phyloP scores from a whole-genome alignment of 306 rosid species.

The Pyrus bretschneideri region DNA sequence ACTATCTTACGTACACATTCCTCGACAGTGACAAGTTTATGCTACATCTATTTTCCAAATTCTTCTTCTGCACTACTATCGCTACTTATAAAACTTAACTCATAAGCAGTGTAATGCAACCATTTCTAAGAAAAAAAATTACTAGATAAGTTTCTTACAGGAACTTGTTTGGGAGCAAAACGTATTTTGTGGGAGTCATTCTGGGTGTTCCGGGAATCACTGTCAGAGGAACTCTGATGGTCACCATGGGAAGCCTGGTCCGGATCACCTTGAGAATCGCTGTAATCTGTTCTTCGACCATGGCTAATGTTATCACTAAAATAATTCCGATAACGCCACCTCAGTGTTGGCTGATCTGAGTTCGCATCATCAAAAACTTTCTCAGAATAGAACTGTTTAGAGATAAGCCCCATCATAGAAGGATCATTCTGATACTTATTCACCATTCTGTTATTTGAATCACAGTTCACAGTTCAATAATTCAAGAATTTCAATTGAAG shows the following conservation, averaged over 20 bases:
- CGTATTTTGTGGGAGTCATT: slow-evolving; percentile 21
- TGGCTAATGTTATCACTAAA: slow-evolving; percentile 39
- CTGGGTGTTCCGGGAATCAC: slow-evolving; percentile 2
- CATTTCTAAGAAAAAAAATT: not conserved
- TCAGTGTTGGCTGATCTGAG: slow-evolving; percentile 45
- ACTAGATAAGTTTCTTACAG: slow-evolving; percentile 35
- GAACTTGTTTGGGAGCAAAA: slow-evolving; percentile 29
- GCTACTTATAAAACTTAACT: not conserved
- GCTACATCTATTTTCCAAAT: not conserved
- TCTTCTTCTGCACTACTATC: not conserved
- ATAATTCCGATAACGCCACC: slow-evolving; percentile 78
- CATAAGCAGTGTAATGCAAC: not conserved
- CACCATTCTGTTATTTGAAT: slow-evolving; percentile 51
- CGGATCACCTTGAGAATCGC: slow-evolving; percentile 24
- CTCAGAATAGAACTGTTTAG: slow-evolving; percentile 69
- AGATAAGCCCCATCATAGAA: slow-evolving; percentile 36
- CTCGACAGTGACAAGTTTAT: not conserved
- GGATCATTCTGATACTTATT: slow-evolving; percentile 44
- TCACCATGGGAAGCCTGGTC: slow-evolving; percentile 23
- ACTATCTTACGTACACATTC: no score
- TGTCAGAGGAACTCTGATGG: slow-evolving; percentile 21
- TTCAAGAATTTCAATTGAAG: not conserved
- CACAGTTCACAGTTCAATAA: not conserved
- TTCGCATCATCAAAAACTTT: slow-evolving; percentile 63
- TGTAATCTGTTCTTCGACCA: slow-evolving; percentile 30